Conservation (phyloP, 2,329 filamentous ascomycete species). For the Didymella pomorum region DNA sequence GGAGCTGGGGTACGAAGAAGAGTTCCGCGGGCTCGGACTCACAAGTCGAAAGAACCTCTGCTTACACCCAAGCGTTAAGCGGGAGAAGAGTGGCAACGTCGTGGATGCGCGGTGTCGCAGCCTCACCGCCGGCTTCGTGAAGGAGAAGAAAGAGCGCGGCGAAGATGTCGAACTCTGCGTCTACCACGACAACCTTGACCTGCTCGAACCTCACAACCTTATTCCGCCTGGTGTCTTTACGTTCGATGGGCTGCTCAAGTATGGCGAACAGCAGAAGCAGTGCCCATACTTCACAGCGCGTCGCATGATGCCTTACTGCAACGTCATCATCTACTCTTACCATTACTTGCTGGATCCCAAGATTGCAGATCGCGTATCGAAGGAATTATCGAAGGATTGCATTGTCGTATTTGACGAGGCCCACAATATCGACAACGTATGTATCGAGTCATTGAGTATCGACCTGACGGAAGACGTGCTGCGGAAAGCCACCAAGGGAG, state of each 20-base stretch:
- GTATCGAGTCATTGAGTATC: constrained; percentile 96
- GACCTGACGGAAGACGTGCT: constrained; percentile 96
- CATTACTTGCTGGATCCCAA: constrained; percentile 98
- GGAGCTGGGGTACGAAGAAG: constrained; percentile 88
- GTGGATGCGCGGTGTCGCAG: constrained; percentile 97
- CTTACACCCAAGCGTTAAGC: constrained; percentile 92
- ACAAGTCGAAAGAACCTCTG: constrained; percentile 98
- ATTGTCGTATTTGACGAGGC: constrained; percentile 99
- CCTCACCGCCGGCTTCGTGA: constrained; percentile 94
- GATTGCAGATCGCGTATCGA: constrained; percentile 93
- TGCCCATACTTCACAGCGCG: constrained; percentile 97
- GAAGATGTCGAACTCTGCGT: constrained; percentile 94
- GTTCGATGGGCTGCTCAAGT: constrained; percentile 84
- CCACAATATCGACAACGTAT: constrained; percentile 99
- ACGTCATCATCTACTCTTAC: constrained; percentile 99
- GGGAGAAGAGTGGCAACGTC: constrained; percentile 92
- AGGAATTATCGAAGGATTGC: constrained; percentile 95
- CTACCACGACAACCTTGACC: constrained; percentile 97
- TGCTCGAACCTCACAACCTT: constrained; percentile 92
- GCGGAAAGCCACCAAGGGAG: constrained; percentile 87
- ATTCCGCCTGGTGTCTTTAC: constrained; percentile 97
- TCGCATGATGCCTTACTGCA: constrained; percentile 99
- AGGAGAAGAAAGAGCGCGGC: constrained; percentile 94
- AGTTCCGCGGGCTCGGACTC: constrained; percentile 89
- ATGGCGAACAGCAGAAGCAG: constrained; percentile 95